Base-by-base conservation (phyloP, 2,329 filamentous ascomycete species). In the Blastomyces parvus region DNA sequence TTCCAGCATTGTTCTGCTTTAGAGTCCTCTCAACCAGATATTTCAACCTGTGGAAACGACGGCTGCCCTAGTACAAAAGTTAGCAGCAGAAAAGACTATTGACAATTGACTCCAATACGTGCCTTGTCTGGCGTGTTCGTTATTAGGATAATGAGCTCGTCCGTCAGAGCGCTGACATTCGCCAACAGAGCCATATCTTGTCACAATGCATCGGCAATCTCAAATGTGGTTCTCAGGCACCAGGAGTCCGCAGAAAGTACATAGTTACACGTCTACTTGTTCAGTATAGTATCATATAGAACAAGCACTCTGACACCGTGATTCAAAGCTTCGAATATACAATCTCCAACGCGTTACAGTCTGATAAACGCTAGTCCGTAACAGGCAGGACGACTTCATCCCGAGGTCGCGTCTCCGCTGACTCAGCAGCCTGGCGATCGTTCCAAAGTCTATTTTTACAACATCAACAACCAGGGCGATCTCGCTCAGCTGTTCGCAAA, bases 121-220 rank as follows among this genome's bases (percentile, higher is more conserved):
- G 86, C 85, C 76, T 84, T 77, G 38, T 76, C 67, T 53, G 82
- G 78, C 50, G 81, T 78, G n/a, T 80, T 80, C 14, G 86, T 82
- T 65, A 91, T 78, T 52, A 83, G 80, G 50, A 83, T 80, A 65
- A 95, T 82, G 40, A 96, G 83, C 71, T 91, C 85, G 66, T 89
- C 88, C 1, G 84, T 85, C 69, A 92, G 80, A 63, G 81, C 79
- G 58, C 81, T 82, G 63, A 92, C 76, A 71, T 80, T 83, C 67
- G 86, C 84, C 69, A 86, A 81, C 74, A 89, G 86, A 44, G 89
- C 84, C 89, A 96, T 95, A 42, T 64, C 65, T 22, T 64, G 63
- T 33, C 52, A n/a, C 27, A 33, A 19, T 36, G 2, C 19, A 33
- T 55, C 33, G 17, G 27, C 52, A 55, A 55, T 30, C 52, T 11